Conservation (phyloP, 192 early-diverging fungal genomes). For the Dissophora ornata region DNA sequence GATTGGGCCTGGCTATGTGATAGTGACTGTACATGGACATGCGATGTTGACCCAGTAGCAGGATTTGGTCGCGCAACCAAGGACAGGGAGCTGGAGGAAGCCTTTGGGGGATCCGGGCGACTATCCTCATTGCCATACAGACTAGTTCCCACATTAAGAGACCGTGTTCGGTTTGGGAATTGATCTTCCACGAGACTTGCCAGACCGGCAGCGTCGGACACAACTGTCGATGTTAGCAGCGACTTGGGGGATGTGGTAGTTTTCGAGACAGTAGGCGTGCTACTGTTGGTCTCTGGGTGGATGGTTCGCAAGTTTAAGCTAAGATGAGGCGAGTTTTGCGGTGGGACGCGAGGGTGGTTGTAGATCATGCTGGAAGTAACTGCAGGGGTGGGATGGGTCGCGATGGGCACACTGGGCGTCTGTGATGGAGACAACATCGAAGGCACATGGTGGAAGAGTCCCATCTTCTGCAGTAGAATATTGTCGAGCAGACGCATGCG, state of each 20-base stretch:
- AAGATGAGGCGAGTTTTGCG: slow-evolving; percentile 39
- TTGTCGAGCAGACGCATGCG: slow-evolving; percentile 61
- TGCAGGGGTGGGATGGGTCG: slow-evolving; percentile 4
- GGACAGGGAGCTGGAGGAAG: slow-evolving; percentile 10
- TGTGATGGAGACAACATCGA: slow-evolving; percentile 22
- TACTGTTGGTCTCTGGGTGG: slow-evolving; percentile 9
- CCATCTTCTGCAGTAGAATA: slow-evolving; percentile 71
- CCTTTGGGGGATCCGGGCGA: slow-evolving; percentile 25
- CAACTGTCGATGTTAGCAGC: background rate
- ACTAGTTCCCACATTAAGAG: slow-evolving; percentile 18
- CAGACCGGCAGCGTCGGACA: slow-evolving; percentile 31
- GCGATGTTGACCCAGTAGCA: slow-evolving; percentile 2
- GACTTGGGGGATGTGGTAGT: slow-evolving; percentile 33
- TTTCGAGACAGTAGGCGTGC: slow-evolving; percentile 24
- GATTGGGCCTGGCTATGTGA: slow-evolving; percentile 6
- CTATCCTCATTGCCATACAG: slow-evolving; percentile 31
- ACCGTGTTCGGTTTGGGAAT: slow-evolving; percentile 40
- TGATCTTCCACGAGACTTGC: slow-evolving; percentile 49
- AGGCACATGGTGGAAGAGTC: slow-evolving; percentile 67
- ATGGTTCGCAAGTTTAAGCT: slow-evolving; percentile 26
- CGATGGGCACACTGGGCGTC: background rate
- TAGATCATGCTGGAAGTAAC: slow-evolving; percentile 12
- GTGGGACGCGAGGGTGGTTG: slow-evolving; percentile 8
- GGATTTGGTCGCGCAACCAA: slow-evolving; percentile 22
- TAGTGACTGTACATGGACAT: background rate